Evolutionary conservation across 2,329 filamentous ascomycete genomes (phyloP).

Genomic region (Corynespora cassiicola): DNA sequence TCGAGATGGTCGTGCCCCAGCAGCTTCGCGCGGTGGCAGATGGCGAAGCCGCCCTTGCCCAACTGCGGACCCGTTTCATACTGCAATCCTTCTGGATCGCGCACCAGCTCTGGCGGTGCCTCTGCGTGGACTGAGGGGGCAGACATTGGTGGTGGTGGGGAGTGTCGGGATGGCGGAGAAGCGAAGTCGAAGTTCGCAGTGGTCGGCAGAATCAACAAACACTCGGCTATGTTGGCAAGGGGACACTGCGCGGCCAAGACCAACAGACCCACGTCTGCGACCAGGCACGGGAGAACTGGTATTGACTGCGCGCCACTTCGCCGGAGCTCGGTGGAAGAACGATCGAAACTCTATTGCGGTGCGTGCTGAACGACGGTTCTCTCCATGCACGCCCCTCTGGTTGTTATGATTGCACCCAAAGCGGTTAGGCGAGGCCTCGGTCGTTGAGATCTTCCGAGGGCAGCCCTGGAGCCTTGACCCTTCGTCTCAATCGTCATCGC

Average conservation of each 20-base stretch:
- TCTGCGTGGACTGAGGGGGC: constrained; percentile 58
- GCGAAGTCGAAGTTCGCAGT: constrained; percentile 28
- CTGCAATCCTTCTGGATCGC: constrained; percentile 72
- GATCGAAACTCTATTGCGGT: background rate
- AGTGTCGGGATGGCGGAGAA: constrained; percentile 29
- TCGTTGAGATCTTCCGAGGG: constrained; percentile 10
- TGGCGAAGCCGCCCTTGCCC: constrained; percentile 82
- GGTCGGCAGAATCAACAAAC: constrained; percentile 17
- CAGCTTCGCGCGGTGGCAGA: constrained; percentile 77
- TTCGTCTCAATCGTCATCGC: too few relatives aligned
- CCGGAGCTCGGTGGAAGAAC: constrained; percentile 1
- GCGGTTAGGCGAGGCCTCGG: background rate
- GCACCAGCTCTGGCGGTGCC: constrained; percentile 63
- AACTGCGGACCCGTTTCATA: constrained; percentile 78
- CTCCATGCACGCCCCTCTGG: too few relatives aligned
- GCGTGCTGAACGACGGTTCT: too few relatives aligned
- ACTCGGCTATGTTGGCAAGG: constrained; percentile 18
- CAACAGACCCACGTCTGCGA: too few relatives aligned
- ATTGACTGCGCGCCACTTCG: too few relatives aligned
- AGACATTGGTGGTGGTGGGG: constrained; percentile 44
- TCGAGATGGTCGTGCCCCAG: constrained; percentile 61
- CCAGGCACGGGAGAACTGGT: too few relatives aligned
- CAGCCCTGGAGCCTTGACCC: too few relatives aligned
- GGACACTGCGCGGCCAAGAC: too few relatives aligned
- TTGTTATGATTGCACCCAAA: constrained; percentile 5